Evolutionary conservation across 2,329 filamentous ascomycete species (phyloP), one percentile per base, ranked within the genome.

Genomic region (Clonostachys byssicola): DNA sequence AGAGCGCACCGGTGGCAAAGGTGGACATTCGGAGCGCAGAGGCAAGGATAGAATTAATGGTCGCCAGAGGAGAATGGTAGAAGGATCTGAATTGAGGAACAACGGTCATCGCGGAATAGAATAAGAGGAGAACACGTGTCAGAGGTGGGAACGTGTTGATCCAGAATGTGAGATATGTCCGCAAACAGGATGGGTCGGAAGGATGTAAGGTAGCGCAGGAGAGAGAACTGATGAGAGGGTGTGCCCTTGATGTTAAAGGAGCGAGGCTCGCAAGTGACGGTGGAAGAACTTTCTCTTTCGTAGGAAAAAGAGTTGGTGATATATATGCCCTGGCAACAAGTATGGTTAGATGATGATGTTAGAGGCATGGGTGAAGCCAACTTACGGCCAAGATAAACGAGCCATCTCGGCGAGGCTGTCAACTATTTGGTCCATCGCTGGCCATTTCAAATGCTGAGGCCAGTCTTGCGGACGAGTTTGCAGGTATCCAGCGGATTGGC

Each of bases 191-290:
- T 2, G 92, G 92, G 58, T 95, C 89, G 16, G 81, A 76, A 0
- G 92, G 92, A 62, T 99, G 92, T 3, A 97, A 81, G 3, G 92
- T 78, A 1, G 92, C 92, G 68, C 94, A 99, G 40, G 90, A 92
- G 17, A 96, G 81, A 23, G 85, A 86, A 10, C 81, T 85, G 63
- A 95, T 92, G 40, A 90, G 83, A 2, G 92, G 92, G 60, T 97
- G 92, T 0, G 92, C 92, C 30, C 87, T 81, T 2, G 87, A 85
- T 2, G 89, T 90, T 47, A 97, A 81, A 1, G 91, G 88, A 0
- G 85, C 77, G 48, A 96, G 85, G 12, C 78, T 70, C 18, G 75
- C 62, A n/a, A 95, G 77, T 5, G 83, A 73, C 5, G 78, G 61
- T 0, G 88, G 82, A 0, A 95, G 80, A 3, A 80, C 82, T 43